Base-by-base conservation (phyloP, 768 basidiomycete species). In the Mycena vitilis region DNA sequence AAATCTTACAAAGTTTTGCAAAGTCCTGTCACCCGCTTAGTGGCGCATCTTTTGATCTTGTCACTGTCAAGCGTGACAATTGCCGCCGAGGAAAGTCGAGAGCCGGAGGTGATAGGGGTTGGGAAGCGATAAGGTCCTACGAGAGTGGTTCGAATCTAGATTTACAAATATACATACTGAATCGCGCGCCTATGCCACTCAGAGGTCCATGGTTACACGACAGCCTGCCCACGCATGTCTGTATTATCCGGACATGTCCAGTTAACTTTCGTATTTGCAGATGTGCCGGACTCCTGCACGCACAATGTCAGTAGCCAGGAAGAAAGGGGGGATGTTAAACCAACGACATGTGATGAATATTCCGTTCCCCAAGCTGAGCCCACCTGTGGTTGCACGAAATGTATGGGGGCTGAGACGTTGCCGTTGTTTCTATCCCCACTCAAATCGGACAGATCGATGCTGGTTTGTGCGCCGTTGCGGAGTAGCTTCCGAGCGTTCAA, bases 401-500 rank as follows among this genome's bases (percentile, higher is more conserved):
- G 63, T 38, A 64, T 64, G 13, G 63, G 40, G 30, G 45, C 45
- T 12, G n/a, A 4, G 30, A 23, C 16, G n/a, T 23, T 49, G 18
- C 42, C n/a, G 55, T 18, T 37, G 18, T 38, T 38, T 40, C 18
- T 42, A 15, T 20, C 38, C 37, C 44, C 10, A 34, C 54, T 64
- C 45, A 55, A 16, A 64, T 64, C 63, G 0, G 54, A 56, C 22
- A 64, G 25, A 20, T 64, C 55, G 16, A 64, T 63, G 42, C 42
- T 57, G 5, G 56, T 44, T 12, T 44, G 47, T 1, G 34, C 20
- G 11, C 4, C 23, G 18, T 49, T 25, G 36, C 34, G 38, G 44
- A 64, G 36, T 36, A 66, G 68, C 30, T 65, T 66, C 15, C 79
- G 71, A 9, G 76, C 73, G 49, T 80, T 80, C 60, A 80, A 56